Evolutionary conservation across 352 stramenopile species (phyloP).

Genomic region (Phytophthora citrophthora): DNA sequence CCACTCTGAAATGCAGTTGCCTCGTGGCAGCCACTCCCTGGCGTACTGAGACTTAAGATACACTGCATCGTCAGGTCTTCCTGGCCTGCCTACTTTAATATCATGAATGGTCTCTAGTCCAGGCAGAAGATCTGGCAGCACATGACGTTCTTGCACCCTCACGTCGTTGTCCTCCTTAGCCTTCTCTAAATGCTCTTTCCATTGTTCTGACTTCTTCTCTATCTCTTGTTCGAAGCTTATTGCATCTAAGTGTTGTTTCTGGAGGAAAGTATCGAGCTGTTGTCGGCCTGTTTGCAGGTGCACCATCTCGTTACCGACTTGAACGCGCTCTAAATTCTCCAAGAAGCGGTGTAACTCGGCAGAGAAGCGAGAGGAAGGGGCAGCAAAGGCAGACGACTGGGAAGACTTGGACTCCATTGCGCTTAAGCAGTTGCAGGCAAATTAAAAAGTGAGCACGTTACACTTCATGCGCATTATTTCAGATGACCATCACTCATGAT

Average conservation of each 20-base stretch:
- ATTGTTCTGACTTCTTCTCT: constrained; percentile 42
- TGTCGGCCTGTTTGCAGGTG: constrained; percentile 56
- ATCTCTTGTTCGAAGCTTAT: constrained; percentile 46
- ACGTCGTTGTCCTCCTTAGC: constrained; percentile 44
- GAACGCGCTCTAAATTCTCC: constrained; percentile 34
- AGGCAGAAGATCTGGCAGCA: constrained; percentile 47
- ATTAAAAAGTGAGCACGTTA: constrained; percentile 23
- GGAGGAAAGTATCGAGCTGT: constrained; percentile 66
- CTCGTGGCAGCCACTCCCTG: constrained; percentile 68
- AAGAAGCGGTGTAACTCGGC: constrained; percentile 41
- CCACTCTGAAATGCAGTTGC: constrained; percentile 78
- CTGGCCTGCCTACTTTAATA: constrained; percentile 66
- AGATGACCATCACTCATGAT: constrained; percentile 15
- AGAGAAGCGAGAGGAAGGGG: constrained; percentile 45
- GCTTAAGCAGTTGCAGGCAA: constrained; percentile 8
- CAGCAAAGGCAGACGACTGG: constrained; percentile 40
- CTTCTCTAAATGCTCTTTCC: constrained; percentile 50
- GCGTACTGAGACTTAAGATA: constrained; percentile 74
- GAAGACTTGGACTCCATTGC: constrained; percentile 7
- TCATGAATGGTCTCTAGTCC: constrained; percentile 51
- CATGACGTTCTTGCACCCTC: constrained; percentile 43
- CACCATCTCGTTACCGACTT: constrained; percentile 28
- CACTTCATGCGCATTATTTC: not conserved
- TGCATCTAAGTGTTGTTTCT: constrained; percentile 35
- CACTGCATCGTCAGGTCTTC: constrained; percentile 74